Percentiles rank a stretch among this genome's conserved stretches.
Evolutionary conservation across 2,329 filamentous ascomycete species (phyloP).

Genomic region (Claviceps cyperi): DNA sequence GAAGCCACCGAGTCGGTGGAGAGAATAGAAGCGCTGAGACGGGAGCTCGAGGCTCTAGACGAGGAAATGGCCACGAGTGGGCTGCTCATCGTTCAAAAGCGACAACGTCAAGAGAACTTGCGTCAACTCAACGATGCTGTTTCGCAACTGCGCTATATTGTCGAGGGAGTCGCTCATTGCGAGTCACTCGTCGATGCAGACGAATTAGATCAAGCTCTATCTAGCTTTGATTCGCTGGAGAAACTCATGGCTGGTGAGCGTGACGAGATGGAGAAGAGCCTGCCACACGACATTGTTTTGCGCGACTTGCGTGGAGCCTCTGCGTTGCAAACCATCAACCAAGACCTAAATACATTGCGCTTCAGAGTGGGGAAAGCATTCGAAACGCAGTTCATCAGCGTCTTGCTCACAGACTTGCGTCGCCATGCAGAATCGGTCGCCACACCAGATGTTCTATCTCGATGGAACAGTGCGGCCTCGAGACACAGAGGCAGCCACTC

Average conservation of each 20-base stretch:
- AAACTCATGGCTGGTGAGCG: slow-evolving; percentile 62
- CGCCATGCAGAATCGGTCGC: slow-evolving; percentile 66
- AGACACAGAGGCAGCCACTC: slow-evolving; percentile 54
- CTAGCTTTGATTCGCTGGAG: slow-evolving; percentile 65
- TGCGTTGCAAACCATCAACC: slow-evolving; percentile 65
- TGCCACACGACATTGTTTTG: slow-evolving; percentile 21
- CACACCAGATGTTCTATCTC: slow-evolving; percentile 56
- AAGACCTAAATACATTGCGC: slow-evolving; percentile 62
- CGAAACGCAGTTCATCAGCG: slow-evolving; percentile 63
- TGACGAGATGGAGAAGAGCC: slow-evolving; percentile 21
- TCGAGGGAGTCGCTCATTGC: slow-evolving; percentile 59
- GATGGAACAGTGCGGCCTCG: slow-evolving; percentile 70
- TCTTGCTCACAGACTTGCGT: slow-evolving; percentile 65
- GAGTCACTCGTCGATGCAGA: slow-evolving; percentile 72
- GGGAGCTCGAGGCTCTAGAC: slow-evolving; percentile 69
- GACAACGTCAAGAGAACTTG: slow-evolving; percentile 70
- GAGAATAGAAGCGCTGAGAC: slow-evolving; percentile 66
- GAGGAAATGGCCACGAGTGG: slow-evolving; percentile 76
- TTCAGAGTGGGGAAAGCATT: slow-evolving; percentile 77
- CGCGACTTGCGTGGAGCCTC: slow-evolving; percentile 63
- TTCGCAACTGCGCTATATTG: slow-evolving; percentile 65
- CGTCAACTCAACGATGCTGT: slow-evolving; percentile 70
- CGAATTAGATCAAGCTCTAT: slow-evolving; percentile 68
- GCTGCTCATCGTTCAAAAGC: slow-evolving; percentile 71
- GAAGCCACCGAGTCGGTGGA: slow-evolving; percentile 86